A percentile compares a stretch with the other conserved stretches of the same genome.
Conservation (phyloP, 495 filamentous ascomycete genomes). For the Pyronema omphalodes region DNA sequence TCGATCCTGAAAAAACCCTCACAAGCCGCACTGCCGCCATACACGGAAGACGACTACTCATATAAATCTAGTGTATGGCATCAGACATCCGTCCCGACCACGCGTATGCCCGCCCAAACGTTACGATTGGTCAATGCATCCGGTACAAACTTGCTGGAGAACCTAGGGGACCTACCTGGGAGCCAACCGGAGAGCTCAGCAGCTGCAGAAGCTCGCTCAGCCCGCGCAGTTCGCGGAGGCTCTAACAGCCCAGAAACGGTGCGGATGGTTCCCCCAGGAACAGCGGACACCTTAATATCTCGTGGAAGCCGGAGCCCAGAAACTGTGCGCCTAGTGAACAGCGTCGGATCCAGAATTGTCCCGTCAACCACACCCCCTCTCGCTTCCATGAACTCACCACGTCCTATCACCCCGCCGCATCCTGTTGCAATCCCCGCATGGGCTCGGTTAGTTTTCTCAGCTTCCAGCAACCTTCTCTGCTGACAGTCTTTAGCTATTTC, state of each 20-base stretch:
- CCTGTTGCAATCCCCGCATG: too few species aligned
- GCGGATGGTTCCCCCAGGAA: neutral
- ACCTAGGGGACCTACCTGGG: neutral
- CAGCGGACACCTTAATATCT: neutral
- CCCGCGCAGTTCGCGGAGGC: neutral
- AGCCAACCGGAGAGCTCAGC: too few species aligned
- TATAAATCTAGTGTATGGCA: slow-evolving; percentile 19
- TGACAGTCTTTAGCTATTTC: neutral
- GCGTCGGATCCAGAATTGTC: too few species aligned
- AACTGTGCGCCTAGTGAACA: too few species aligned
- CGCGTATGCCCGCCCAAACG: slow-evolving; percentile 18
- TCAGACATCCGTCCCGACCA: slow-evolving; percentile 1
- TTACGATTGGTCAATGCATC: slow-evolving; percentile 15
- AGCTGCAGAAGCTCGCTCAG: too few species aligned
- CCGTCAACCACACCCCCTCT: too few species aligned
- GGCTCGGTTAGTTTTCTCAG: neutral
- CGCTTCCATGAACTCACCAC: too few species aligned
- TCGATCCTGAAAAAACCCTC: slow-evolving; percentile 6
- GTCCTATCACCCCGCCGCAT: too few species aligned
- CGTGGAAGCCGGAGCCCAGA: neutral
- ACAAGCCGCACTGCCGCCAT: slow-evolving; percentile 13
- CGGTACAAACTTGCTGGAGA: slow-evolving; percentile 3
- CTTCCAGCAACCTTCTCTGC: neutral
- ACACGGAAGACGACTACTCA: slow-evolving; percentile 19
- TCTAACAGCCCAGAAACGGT: neutral